These are phyloP conservation scores for Xerocomus nothofagi DNA, from an alignment of 1,284 basidiomycete species.

Conservation along the genomic window DNA sequence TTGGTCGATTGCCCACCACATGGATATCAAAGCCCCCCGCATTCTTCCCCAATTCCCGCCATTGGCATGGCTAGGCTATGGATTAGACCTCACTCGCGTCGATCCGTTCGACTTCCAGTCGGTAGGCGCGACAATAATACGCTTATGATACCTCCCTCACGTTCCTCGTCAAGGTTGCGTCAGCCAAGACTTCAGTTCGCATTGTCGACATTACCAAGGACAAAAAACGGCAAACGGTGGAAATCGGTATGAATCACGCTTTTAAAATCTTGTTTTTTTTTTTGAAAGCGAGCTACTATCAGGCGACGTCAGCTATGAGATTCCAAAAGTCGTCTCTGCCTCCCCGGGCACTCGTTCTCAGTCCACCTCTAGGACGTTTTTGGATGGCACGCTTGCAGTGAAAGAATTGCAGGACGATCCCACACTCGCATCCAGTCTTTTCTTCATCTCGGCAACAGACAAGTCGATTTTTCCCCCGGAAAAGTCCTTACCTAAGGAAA, in stretches of 20 bases:
- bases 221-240: background rate
- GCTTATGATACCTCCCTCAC: background rate
- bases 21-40: background rate
- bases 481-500: background rate
- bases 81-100: background rate
- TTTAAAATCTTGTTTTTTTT: background rate
- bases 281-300: background rate
- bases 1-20: background rate
- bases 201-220: conserved; percentile 4
- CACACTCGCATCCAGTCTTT: background rate
- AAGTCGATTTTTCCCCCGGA: background rate
- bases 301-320: conserved; percentile 1
- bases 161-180: background rate
- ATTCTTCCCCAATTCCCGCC: background rate
- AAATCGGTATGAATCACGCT: background rate
- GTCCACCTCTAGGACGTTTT: background rate
- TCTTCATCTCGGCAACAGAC: background rate
- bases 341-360: background rate
- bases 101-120: conserved; percentile 1
- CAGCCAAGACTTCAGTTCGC: background rate
- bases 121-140: background rate
- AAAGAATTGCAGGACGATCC: background rate
- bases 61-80: conserved; percentile 1
- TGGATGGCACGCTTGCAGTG: background rate
- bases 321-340: background rate